Conservation (phyloP, 495 filamentous ascomycete genomes). For the Melanomma pulvis-pyrius region DNA sequence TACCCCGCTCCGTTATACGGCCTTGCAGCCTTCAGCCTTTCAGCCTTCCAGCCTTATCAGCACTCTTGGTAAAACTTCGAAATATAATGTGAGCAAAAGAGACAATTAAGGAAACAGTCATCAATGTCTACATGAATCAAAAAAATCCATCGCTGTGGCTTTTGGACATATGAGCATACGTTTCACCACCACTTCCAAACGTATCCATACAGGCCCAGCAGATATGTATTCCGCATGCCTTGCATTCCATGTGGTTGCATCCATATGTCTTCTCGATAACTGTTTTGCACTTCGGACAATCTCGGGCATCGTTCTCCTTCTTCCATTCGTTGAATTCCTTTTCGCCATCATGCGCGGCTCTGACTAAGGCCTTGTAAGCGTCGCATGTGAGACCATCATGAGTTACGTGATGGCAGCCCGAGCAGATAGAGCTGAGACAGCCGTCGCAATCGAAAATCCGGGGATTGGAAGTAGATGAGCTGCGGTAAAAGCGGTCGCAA, state of each 20-base stretch:
- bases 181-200: conserved; percentile 7
- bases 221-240: conserved; percentile 31
- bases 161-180: conserved; percentile 27
- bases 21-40: too few species aligned
- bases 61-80: too few species aligned
- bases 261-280: conserved; percentile 34
- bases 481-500: conserved; percentile 32
- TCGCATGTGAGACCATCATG: conserved; percentile 27
- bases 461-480: not conserved
- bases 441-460: conserved; percentile 26
- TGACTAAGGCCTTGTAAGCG: conserved; percentile 15
- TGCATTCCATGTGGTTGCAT: conserved; percentile 39
- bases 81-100: too few species aligned
- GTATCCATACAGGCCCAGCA: conserved; percentile 38
- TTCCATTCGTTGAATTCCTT: conserved; percentile 30
- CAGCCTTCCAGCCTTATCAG: too few species aligned
- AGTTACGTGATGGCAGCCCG: conserved; percentile 18
- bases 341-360: conserved; percentile 2
- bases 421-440: conserved; percentile 32
- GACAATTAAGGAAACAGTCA: too few species aligned
- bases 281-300: conserved; percentile 31
- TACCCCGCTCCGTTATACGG: too few species aligned
- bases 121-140: not conserved
- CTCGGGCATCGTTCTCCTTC: conserved; percentile 27
- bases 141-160: conserved; percentile 10